Evolutionary conservation across 2,329 filamentous ascomycete genomes (phyloP).

Genomic region (Botrytis medusae): DNA sequence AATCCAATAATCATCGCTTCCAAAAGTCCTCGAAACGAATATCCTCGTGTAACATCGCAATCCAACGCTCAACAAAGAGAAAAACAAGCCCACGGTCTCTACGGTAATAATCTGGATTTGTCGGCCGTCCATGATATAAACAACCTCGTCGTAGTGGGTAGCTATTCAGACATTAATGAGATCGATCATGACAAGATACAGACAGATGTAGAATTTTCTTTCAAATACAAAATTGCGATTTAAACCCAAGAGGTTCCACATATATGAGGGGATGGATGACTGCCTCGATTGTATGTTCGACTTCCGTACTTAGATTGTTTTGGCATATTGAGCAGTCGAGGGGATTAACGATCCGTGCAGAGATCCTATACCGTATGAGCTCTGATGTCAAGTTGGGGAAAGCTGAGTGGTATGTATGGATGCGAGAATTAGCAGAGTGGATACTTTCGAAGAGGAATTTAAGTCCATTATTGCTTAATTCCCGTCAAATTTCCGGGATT

Average conservation of each 20-base stretch:
- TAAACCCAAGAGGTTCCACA: no score
- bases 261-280: neutral
- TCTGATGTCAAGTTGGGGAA: neutral
- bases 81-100: neutral
- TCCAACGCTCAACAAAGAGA: conserved; percentile 5
- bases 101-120: neutral
- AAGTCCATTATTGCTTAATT: neutral
- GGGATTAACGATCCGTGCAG: neutral
- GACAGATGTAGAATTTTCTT: neutral
- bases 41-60: conserved; percentile 14
- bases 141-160: neutral
- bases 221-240: neutral
- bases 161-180: neutral
- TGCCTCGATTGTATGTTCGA: neutral
- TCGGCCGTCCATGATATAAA: neutral
- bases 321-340: neutral
- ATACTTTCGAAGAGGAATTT: neutral
- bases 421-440: neutral
- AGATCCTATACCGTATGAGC: neutral
- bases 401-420: neutral
- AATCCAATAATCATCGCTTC: conserved; percentile 17
- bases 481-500: neutral
- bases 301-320: neutral
- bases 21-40: conserved; percentile 1
- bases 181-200: neutral